Conservation (phyloP, 495 filamentous ascomycete genomes). For the Pseudomonodictys pantanalensis region DNA sequence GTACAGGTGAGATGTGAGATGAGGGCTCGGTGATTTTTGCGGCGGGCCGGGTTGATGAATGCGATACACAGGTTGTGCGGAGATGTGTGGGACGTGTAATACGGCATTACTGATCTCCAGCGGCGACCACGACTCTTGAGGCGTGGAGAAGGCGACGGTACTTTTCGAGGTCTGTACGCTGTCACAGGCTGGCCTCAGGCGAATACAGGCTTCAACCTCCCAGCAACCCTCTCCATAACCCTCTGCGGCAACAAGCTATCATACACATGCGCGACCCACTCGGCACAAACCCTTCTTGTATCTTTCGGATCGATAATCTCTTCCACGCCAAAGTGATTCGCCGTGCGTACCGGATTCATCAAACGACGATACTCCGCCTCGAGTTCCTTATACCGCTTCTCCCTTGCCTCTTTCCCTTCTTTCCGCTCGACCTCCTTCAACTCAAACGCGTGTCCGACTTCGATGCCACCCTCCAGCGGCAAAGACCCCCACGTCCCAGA, state of each 20-base stretch:
- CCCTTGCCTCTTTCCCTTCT: conserved; percentile 44
- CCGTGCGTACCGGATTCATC: conserved; percentile 64
- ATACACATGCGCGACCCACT: conserved; percentile 57
- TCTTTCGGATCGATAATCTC: conserved; percentile 62
- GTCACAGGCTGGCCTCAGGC: too few species aligned
- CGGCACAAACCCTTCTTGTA: conserved; percentile 52
- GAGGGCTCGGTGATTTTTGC: too few species aligned
- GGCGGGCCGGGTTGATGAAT: too few species aligned
- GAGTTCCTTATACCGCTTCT: conserved; percentile 52
- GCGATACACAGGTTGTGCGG: too few species aligned
- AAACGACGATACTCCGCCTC: conserved; percentile 57
- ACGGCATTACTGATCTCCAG: too few species aligned
- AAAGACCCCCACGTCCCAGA: conserved; percentile 60
- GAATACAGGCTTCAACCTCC: conserved; percentile 54
- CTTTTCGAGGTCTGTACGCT: too few species aligned
- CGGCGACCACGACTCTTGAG: too few species aligned
- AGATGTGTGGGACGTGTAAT: too few species aligned
- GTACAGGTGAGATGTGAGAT: too few species aligned
- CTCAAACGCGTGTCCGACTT: conserved; percentile 59
- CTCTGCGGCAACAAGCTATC: conserved; percentile 48
- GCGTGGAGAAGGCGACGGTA: too few species aligned
- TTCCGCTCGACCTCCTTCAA: conserved; percentile 53
- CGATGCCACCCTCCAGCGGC: conserved; percentile 60
- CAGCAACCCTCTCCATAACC: conserved; percentile 50
- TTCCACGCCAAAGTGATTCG: conserved; percentile 62